Base-by-base conservation (phyloP, 1,284 basidiomycete species). In the Ganoderma leucocontextum region DNA sequence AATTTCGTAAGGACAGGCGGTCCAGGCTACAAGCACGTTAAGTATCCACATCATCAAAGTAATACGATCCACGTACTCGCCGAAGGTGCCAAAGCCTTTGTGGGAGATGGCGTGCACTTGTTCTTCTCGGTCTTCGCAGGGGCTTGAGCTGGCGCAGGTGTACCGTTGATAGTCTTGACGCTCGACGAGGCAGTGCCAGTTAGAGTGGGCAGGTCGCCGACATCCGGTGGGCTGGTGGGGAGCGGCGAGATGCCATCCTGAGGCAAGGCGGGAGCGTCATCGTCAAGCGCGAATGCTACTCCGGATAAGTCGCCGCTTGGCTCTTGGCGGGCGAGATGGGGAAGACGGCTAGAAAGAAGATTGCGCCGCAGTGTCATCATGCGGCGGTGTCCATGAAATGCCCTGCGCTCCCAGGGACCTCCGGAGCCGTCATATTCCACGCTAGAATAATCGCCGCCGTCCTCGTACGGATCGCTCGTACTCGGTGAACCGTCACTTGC, bases 1-100 rank as follows among this genome's bases (percentile, higher is more conserved):
- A 25, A 79, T 75, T 39, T 82, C 81, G 73, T 92, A 93, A 0
- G 83, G 81, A 74, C 91, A 92, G n/a, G 82, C 85, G 17, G 82
- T 86, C 89, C 89, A 92, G 9, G 87, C 88, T 89, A 41, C 15
- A 39, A 17, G 55, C 35, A 57, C 15, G 58, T 22, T 10, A 9
- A 52, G 19, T 10, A 19, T 38, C 9, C 25, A 19, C 39, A 49
- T 38, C 19, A 47, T 22, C 2, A 35, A 4, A 5, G 52, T 6
- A 55, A 25, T 25, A n/a, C 5, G 5, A 22, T 42, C n/a, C 47
- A 73, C 67, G 47, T 64, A 76, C 73, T 75, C 29, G 73, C 70
- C 67, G 78, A 80, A 17, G 82, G 80, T 8, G 79, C 75, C 61
- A 83, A 70, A 44, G 77, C 77, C 65, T 78, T 80, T 0, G 81